Evolutionary conservation across 139 green algal species (phyloP).

Genomic region (Limnomonas spitsbergensis): DNA sequence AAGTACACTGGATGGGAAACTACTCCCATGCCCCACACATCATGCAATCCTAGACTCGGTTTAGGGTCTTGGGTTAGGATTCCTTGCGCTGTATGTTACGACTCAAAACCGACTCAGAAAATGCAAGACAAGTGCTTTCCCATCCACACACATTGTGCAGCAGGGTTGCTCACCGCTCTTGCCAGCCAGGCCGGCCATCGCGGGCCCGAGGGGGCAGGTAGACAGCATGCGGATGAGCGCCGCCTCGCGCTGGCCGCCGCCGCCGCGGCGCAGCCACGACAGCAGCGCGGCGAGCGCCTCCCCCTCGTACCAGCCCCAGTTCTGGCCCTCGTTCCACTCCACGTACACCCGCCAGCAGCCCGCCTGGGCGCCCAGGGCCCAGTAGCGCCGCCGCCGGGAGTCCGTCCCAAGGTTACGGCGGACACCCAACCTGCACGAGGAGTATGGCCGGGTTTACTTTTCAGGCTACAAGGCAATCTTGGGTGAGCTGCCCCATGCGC

Average conservation of each 20-base stretch:
- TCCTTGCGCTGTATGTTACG: too few species aligned
- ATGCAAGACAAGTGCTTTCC: too few species aligned
- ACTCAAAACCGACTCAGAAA: too few species aligned
- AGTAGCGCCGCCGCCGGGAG: slow-evolving; percentile 66
- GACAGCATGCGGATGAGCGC: slow-evolving; percentile 56
- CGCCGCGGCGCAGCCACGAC: slow-evolving; percentile 39
- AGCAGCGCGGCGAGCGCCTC: slow-evolving; percentile 37
- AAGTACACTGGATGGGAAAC: too few species aligned
- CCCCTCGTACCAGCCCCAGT: slow-evolving; percentile 54
- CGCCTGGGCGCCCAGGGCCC: slow-evolving; percentile 66
- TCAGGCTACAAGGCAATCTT: too few species aligned
- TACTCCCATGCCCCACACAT: too few species aligned
- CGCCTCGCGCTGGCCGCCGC: slow-evolving; percentile 34
- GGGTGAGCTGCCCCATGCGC: too few species aligned
- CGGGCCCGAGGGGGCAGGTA: not conserved
- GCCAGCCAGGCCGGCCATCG: not conserved
- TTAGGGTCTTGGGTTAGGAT: too few species aligned
- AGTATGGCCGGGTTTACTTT: not conserved
- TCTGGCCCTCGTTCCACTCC: slow-evolving; percentile 47
- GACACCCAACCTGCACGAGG: slow-evolving; percentile 54
- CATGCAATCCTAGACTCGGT: too few species aligned
- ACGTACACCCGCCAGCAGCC: slow-evolving; percentile 70
- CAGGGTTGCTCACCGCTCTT: too few species aligned
- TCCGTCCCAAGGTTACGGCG: slow-evolving; percentile 66
- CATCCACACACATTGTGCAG: too few species aligned